Base-by-base conservation (phyloP, 306 rosid species). In the Vigna hirtella region DNA sequence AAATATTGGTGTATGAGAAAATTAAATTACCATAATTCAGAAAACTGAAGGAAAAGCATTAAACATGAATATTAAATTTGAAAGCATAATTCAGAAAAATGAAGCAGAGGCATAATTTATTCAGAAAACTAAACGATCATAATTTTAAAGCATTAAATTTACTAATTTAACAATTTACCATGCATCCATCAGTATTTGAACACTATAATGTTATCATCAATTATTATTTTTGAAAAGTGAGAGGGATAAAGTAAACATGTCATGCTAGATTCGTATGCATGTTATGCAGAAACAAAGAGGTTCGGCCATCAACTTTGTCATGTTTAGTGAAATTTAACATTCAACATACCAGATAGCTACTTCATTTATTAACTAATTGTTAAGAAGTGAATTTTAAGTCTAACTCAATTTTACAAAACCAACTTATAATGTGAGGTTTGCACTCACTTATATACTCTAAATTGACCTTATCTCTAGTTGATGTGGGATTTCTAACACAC, bases 1-100 rank as follows among this genome's bases (percentile, higher is more conserved):
- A 36, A 66, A 65, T 49, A 16, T 56, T 6, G 30, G 52, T 66
- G 77, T 62, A 42, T 70, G 77, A 70, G 79, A 78, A 58, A 73
- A 50, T 43, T 42, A 59, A 70, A 62, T 30, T 63, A 66, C 47
- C 80, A 40, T 42, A 30, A 66, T 49, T 49, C 57, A 66, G 36
- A 66, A 50, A 84, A 72, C 28, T 56, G 69, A 66, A 66, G 32
- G 17, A 62, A 57, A 57, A 57, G 7, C 64, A 24, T 57, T 42
- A 42, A 42, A 9, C 13, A 42, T 9, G 47, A 42, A 40, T 40
- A 8, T 2, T 53, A 53, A 53, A 53, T n/a, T 53, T 2, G 9
- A 53, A 18, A 53, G 61, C 63, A 22, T 56, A 56, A 22, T 56
- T 10, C 32, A 22, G 63, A 56, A 56, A 56, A 22, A 28, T 22